Evolutionary conservation across 208 protist genomes (phyloP), one percentile per base, ranked within the genome.

Genomic region (Leishmania tropica): DNA sequence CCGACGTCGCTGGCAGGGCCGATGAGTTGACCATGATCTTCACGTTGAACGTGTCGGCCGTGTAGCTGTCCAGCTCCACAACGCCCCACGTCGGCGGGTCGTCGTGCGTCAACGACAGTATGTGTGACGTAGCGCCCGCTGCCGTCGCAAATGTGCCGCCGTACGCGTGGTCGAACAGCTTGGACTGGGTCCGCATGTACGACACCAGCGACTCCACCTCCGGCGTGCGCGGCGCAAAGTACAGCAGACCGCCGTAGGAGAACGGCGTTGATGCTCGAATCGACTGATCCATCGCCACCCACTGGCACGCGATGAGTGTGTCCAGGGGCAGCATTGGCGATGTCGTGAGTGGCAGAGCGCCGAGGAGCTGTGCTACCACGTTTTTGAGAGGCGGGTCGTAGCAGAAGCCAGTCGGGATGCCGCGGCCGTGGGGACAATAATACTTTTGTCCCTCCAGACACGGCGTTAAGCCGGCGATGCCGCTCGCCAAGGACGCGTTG

Each of bases 301-400:
- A 95, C 53, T 95, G 86, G 3, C 88, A 40, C 28, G 84, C 78
- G 24, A 93, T 87, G 42, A 93, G 85, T 42, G 88, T 85, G 74
- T 95, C 89, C 60, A 95, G 84, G 4, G 84, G 82, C 3, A 85
- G 79, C 10, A 85, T 73, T 3, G 79, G 77, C 11, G 82, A 47
- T 4, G 89, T 76, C 5, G 51, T 28, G 31, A 28, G 4, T 19
- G 73, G 28, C 19, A 77, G 70, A 3, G 45, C 11, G 4, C 60
- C 47, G 19, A 56, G 31, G 3, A 73, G 45, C 5, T 60, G n/a
- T n/a, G 56, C 19, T 62, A 62, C 1, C 19, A n/a, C 19, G 28
- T 3, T 62, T n/a, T 62, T n/a, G 24, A n/a, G 24, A 62, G 56
- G 24, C 17, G 56, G 58, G 31, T 64, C 81, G 75, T 86, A 85